Evolutionary conservation across 2,329 filamentous ascomycete genomes (phyloP).

Genomic region (Aspergillus alliaceus): DNA sequence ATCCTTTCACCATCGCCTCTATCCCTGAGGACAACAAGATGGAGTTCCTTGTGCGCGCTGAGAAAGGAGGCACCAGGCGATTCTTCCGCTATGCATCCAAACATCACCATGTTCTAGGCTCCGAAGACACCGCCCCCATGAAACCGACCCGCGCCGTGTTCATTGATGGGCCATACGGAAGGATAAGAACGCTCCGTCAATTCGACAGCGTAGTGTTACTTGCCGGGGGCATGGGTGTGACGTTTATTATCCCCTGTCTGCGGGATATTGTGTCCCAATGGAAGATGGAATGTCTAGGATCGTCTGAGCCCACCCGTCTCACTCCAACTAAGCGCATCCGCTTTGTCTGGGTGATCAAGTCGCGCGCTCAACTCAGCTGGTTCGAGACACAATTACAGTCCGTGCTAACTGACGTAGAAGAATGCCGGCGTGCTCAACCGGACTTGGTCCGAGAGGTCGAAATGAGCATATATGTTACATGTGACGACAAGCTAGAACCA

Average conservation of each 20-base stretch:
- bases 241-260: constrained; percentile 58
- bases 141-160: constrained; percentile 40
- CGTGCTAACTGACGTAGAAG: constrained; percentile 45
- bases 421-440: constrained; percentile 28
- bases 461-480: constrained; percentile 57
- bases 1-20: constrained; percentile 65
- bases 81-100: constrained; percentile 55
- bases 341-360: constrained; percentile 61
- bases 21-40: constrained; percentile 56
- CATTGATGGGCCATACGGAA: constrained; percentile 57
- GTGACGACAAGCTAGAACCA: constrained; percentile 47
- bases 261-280: constrained; percentile 55
- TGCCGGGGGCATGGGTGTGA: constrained; percentile 61
- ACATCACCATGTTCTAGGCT: constrained; percentile 24
- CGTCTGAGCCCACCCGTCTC: constrained; percentile 17
- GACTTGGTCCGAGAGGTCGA: constrained; percentile 47
- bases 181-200: constrained; percentile 53
- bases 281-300: constrained; percentile 32
- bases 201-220: constrained; percentile 63
- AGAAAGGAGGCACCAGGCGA: constrained; percentile 53
- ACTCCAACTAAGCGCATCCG: constrained; percentile 51
- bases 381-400: constrained; percentile 52
- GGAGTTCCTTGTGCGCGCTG: constrained; percentile 57
- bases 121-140: constrained; percentile 8
- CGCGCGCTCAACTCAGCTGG: constrained; percentile 53